Evolutionary conservation across 2,329 filamentous ascomycete species (phyloP), one percentile per base, ranked within the genome.

Genomic region (Penicillium verrucosum): DNA sequence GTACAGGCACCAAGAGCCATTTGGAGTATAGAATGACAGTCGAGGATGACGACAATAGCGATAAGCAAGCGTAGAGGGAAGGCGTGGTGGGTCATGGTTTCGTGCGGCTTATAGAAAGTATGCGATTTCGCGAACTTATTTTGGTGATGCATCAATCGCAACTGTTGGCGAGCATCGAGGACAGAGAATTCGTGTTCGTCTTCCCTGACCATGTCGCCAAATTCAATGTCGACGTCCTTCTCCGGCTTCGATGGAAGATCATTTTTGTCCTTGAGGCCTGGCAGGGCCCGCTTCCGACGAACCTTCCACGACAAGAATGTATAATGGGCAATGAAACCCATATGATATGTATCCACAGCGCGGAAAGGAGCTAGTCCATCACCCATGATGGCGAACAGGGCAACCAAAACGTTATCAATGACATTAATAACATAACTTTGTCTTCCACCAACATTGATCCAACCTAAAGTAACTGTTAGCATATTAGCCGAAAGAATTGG

Each of bases 91-190:
- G 90, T 95, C 34, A 85, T 80, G 0, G 90, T 95, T 73, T 95
- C 90, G 72, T 95, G 88, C 0, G 90, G 90, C 67, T 92, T 92
- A 79, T 95, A 95, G 73, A 93, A 95, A 6, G 89, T 92, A 71
- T 95, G 90, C 0, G 88, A 91, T 64, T 88, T 90, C 68, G 88
- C 82, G 67, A 94, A 89, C 67, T 92, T 93, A 63, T 80, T 82
- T 68, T 92, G 88, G 67, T 95, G 90, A 69, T 94, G 87, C 49
- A 86, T 81, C 10, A 95, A 81, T 47, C 82, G 84, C 58, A 81
- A 80, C 67, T 92, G 88, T 70, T 94, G 88, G 57, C 82, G 74
- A 5, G 78, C 77, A 0, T 79, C 85, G 3, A 94, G 78, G 4
- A 90, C 87, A 0, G 84, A 84, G 60, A 79, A 82, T 65, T 86